Percentiles rank a stretch among this genome's conserved stretches.
These are phyloP conservation scores for Yamadazyma dendronema DNA, from an alignment of 1,139 yeast species.

Conservation along the genomic window DNA sequence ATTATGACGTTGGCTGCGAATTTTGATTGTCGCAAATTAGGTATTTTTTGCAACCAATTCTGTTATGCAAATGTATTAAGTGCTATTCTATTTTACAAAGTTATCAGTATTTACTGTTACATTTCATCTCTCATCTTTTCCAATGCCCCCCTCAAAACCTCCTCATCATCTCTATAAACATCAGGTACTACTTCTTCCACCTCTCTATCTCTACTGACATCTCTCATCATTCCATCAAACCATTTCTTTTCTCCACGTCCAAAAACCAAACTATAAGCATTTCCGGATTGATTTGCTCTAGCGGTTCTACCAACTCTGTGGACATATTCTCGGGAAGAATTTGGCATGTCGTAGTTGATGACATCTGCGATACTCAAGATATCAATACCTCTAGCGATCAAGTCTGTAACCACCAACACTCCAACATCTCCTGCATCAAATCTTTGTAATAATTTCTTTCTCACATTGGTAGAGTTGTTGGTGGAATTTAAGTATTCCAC, in stretches of 20 bases:
- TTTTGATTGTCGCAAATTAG: not conserved
- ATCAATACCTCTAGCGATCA: conserved; percentile 94
- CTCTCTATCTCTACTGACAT: conserved; percentile 30
- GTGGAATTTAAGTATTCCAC: conserved; percentile 49
- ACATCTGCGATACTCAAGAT: conserved; percentile 70
- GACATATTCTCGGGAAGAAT: conserved; percentile 85
- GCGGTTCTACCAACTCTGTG: conserved; percentile 98
- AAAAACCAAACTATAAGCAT: conserved; percentile 64
- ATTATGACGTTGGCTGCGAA: not conserved
- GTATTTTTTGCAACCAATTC: no score
- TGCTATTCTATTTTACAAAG: not conserved
- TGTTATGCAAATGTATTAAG: no score
- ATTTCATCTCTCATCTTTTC: not conserved
- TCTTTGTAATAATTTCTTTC: conserved; percentile 49
- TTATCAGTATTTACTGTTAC: not conserved
- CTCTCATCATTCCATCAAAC: conserved; percentile 51
- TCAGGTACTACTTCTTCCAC: conserved; percentile 24
- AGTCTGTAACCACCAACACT: conserved; percentile 81
- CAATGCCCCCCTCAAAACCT: conserved; percentile 25
- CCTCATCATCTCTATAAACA: conserved; percentile 24
- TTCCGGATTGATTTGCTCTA: conserved; percentile 78
- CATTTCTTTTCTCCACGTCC: conserved; percentile 78
- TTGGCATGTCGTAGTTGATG: conserved; percentile 86
- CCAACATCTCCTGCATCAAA: conserved; percentile 52
- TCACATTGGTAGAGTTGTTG: conserved; percentile 41